phyloP scores from a whole-genome alignment of 2,329 filamentous ascomycete species.

The Claviceps pazoutovae region DNA sequence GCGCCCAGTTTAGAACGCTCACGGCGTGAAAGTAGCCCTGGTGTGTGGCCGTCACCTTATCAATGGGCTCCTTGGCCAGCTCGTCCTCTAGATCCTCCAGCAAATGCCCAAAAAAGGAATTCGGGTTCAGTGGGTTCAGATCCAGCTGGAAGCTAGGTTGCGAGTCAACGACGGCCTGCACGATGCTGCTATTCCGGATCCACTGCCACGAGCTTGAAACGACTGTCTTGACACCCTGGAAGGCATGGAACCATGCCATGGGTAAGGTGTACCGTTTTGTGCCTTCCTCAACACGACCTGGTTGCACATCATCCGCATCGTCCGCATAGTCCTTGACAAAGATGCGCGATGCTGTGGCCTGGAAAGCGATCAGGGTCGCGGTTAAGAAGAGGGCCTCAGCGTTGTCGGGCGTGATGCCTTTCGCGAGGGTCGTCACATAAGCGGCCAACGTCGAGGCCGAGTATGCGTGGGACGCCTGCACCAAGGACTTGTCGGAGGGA shows the following conservation, averaged over 20 bases:
- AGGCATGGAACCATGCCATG: conserved; percentile 51
- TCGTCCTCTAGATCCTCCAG: conserved; percentile 45
- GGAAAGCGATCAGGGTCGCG: conserved; percentile 49
- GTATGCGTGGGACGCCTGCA: conserved; percentile 49
- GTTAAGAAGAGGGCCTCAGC: conserved; percentile 51
- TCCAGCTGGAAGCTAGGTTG: conserved; percentile 49
- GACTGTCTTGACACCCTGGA: conserved; percentile 52
- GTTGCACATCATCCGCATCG: background rate
- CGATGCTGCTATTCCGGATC: conserved; percentile 42
- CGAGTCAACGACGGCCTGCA: conserved; percentile 48
- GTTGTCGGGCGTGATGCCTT: conserved; percentile 43
- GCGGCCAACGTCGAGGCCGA: conserved; percentile 49
- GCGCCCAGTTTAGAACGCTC: conserved; percentile 53
- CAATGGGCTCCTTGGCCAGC: conserved; percentile 23
- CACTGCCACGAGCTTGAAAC: conserved; percentile 51
- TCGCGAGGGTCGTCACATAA: conserved; percentile 41
- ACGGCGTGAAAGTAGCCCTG: conserved; percentile 50
- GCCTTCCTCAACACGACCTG: conserved; percentile 16
- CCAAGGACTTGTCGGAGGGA: conserved; percentile 45
- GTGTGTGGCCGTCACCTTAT: conserved; percentile 18
- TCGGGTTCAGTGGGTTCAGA: conserved; percentile 33
- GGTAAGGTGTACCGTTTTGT: conserved; percentile 41
- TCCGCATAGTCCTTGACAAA: conserved; percentile 43
- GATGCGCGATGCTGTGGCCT: conserved; percentile 49
- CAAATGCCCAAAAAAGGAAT: conserved; percentile 47